Percentiles rank a stretch among this genome's conserved stretches.
Conservation (phyloP, 306 rosid genomes). For the Cyamopsis tetragonoloba region DNA sequence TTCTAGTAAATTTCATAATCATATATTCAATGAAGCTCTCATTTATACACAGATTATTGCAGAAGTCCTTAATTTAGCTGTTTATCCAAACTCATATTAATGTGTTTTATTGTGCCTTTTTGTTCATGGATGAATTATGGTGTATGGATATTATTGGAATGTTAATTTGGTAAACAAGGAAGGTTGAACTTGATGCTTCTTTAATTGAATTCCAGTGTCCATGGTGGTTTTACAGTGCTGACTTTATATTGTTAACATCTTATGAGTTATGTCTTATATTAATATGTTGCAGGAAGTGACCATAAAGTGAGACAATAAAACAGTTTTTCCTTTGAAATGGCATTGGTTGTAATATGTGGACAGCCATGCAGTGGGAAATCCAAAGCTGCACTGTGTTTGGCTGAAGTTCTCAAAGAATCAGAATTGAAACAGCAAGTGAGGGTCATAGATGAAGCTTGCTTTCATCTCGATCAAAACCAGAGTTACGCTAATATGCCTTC, state of each 20-base stretch:
- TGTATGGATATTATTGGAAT: not conserved
- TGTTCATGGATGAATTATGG: not conserved
- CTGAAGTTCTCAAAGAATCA: conserved; percentile 65
- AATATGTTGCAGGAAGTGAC: conserved; percentile 22
- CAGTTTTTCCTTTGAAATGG: conserved; percentile 41
- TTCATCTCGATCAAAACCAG: conserved; percentile 81
- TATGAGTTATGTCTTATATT: not conserved
- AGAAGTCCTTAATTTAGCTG: too few species aligned
- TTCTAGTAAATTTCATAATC: too few species aligned
- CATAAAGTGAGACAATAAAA: not conserved
- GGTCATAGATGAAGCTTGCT: conserved; percentile 64
- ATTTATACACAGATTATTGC: not conserved
- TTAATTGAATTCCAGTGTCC: not conserved
- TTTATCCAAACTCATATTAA: not conserved
- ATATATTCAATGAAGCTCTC: too few species aligned
- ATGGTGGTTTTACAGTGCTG: not conserved
- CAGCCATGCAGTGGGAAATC: conserved; percentile 91
- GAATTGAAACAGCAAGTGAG: conserved; percentile 50
- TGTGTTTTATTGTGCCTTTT: not conserved
- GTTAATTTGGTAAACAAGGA: not conserved
- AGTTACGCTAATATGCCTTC: conserved; percentile 84
- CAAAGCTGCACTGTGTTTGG: conserved; percentile 51
- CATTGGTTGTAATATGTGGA: conserved; percentile 91
- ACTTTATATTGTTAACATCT: too few species aligned
- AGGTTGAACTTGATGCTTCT: not conserved